These are phyloP conservation scores for Arabidopsis hybrid DNA, from an alignment of 441 rosid genomes.

Conservation along the genomic window DNA sequence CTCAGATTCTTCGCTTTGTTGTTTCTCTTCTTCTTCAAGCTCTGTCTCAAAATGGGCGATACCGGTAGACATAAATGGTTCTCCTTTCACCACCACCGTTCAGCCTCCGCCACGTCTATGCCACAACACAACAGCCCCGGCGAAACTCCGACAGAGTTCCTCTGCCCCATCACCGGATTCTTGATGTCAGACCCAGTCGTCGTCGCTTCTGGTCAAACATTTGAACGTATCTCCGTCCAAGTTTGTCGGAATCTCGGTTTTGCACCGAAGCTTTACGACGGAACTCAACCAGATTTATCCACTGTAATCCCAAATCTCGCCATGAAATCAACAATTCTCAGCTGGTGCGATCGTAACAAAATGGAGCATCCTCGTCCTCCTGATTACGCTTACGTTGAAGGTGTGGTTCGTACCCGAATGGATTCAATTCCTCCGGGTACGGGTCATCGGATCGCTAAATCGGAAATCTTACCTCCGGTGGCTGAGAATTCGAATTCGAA, in stretches of 20 bases:
- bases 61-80: constrained; percentile 79
- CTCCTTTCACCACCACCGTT: constrained; percentile 55
- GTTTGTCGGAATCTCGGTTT: constrained; percentile 58
- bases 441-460: constrained; percentile 61
- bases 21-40: constrained; percentile 14
- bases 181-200: constrained; percentile 71
- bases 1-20: constrained; percentile 8
- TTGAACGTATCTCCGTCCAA: constrained; percentile 62
- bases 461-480: constrained; percentile 65
- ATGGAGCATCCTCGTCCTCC: constrained; percentile 45
- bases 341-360: constrained; percentile 54
- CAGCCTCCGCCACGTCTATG: constrained; percentile 43
- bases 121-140: constrained; percentile 24
- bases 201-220: constrained; percentile 66
- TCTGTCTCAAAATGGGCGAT: constrained; percentile 56
- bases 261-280: constrained; percentile 53
- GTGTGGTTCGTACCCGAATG: constrained; percentile 49
- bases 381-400: constrained; percentile 49
- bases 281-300: constrained; percentile 57
- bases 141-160: constrained; percentile 54
- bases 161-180: constrained; percentile 58
- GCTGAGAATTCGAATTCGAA: constrained; percentile 47
- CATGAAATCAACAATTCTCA: constrained; percentile 55
- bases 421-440: constrained; percentile 45
- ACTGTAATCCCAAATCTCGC: constrained; percentile 59